Evolutionary conservation across 2,329 filamentous ascomycete species (phyloP).

Genomic region (Penicillium sp.): DNA sequence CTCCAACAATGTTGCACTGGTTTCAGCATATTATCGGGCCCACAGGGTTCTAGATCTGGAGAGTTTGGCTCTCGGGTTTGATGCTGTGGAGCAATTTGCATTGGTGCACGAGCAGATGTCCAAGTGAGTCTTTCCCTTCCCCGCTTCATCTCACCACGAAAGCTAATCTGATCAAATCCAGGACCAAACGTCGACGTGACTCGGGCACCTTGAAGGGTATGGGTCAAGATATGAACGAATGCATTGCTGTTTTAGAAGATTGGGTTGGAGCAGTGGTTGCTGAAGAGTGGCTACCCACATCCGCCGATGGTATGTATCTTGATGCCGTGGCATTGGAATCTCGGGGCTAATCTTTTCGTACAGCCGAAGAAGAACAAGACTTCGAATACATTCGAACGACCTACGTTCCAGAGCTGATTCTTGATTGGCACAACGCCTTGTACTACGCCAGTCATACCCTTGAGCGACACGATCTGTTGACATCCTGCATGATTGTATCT

Average conservation of each 20-base stretch:
- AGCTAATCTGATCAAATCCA: slow-evolving; percentile 11
- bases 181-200: slow-evolving; percentile 35
- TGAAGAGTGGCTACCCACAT: slow-evolving; percentile 60
- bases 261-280: slow-evolving; percentile 60
- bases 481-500: slow-evolving; percentile 84
- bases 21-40: slow-evolving; percentile 47
- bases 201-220: slow-evolving; percentile 48
- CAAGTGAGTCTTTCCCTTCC: slow-evolving; percentile 31
- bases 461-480: slow-evolving; percentile 68
- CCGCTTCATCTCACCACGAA: not conserved
- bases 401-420: slow-evolving; percentile 81
- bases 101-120: slow-evolving; percentile 51
- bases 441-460: slow-evolving; percentile 74
- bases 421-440: slow-evolving; percentile 78
- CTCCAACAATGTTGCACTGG: slow-evolving; percentile 27
- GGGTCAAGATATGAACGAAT: slow-evolving; percentile 54
- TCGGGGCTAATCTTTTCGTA: slow-evolving; percentile 12
- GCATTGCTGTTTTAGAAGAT: slow-evolving; percentile 55
- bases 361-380: slow-evolving; percentile 58
- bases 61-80: slow-evolving; percentile 62
- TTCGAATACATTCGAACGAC: slow-evolving; percentile 65
- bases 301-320: slow-evolving; percentile 53
- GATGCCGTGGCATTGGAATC: not conserved
- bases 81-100: slow-evolving; percentile 66
- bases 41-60: slow-evolving; percentile 68